Evolutionary conservation across 225 moss, liverwort and hornwort species (phyloP).

Genomic region (Asterella californica): DNA sequence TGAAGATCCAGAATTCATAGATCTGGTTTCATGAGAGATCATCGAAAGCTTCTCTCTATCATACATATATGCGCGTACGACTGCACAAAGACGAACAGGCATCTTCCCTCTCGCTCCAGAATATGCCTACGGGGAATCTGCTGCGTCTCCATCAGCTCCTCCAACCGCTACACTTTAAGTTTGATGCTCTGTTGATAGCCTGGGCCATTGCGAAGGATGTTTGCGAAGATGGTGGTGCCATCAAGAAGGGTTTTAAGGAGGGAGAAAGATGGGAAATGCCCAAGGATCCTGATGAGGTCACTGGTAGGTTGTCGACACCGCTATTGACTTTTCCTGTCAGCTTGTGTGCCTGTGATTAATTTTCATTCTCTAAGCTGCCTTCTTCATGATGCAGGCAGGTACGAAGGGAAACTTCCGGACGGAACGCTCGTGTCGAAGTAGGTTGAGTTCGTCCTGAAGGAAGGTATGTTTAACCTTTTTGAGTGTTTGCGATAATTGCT

Average conservation of each 20-base stretch:
- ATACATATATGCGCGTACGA: too few relatives aligned
- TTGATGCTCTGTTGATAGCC: conserved; percentile 85
- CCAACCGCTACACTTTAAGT: conserved; percentile 80
- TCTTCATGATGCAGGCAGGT: conserved; percentile 56
- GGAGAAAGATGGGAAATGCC: conserved; percentile 88
- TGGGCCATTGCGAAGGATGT: conserved; percentile 96
- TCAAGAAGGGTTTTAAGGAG: conserved; percentile 75
- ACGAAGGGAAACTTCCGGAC: conserved; percentile 54
- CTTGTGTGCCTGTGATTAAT: too few relatives aligned
- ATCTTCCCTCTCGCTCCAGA: conserved; percentile 88
- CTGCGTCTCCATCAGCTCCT: conserved; percentile 75
- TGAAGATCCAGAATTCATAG: too few relatives aligned
- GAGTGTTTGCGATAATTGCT: too few relatives aligned
- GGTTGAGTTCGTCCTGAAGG: conserved; percentile 65
- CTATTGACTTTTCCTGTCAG: too few relatives aligned
- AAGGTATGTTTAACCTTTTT: too few relatives aligned
- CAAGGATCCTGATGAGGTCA: conserved; percentile 80
- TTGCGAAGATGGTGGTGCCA: conserved; percentile 93
- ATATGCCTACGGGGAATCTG: conserved; percentile 78
- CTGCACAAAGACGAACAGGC: conserved; percentile 85
- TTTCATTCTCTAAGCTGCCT: too few relatives aligned
- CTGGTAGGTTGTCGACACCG: conserved; percentile 42
- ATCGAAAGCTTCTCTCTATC: too few relatives aligned
- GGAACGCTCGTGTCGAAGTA: conserved; percentile 54
- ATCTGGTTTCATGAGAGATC: too few relatives aligned